Conservation (phyloP, 306 rosid species). For the Quillaja saponaria region DNA sequence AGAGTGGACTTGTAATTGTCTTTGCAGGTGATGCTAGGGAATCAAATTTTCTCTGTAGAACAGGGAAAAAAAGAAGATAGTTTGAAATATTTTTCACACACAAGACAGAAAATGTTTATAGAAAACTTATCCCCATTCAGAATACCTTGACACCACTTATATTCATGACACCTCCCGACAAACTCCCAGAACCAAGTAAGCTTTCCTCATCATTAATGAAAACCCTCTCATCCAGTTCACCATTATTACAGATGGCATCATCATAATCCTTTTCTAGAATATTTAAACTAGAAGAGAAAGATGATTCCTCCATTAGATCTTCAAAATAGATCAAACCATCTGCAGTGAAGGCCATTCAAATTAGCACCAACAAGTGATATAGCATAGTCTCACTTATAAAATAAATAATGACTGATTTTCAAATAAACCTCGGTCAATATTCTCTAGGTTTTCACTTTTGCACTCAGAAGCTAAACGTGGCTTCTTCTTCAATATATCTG, state of each 20-base stretch:
- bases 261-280: constrained; percentile 79
- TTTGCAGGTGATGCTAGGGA: constrained; percentile 74
- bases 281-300: constrained; percentile 57
- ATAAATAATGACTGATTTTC: constrained; percentile 12
- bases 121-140: constrained; percentile 9
- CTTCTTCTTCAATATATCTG: constrained; percentile 73
- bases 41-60: constrained; percentile 74
- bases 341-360: constrained; percentile 34
- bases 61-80: constrained; percentile 23
- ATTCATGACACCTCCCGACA: constrained; percentile 64
- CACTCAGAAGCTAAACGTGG: constrained; percentile 74
- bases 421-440: constrained; percentile 67
- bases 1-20: constrained; percentile 73
- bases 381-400: neutral
- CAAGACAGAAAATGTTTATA: neutral
- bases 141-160: constrained; percentile 77
- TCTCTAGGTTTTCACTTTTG: constrained; percentile 61
- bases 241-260: constrained; percentile 58
- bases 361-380: constrained; percentile 19
- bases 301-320: constrained; percentile 71
- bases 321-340: constrained; percentile 86
- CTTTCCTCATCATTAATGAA: constrained; percentile 84
- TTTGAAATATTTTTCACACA: constrained; percentile 19
- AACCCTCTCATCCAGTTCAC: constrained; percentile 88
- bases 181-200: constrained; percentile 79